Percentiles rank a stretch among this genome's conserved stretches.
phyloP scores from a whole-genome alignment of 2,329 filamentous ascomycete species.

The Fusarium liriodendri region DNA sequence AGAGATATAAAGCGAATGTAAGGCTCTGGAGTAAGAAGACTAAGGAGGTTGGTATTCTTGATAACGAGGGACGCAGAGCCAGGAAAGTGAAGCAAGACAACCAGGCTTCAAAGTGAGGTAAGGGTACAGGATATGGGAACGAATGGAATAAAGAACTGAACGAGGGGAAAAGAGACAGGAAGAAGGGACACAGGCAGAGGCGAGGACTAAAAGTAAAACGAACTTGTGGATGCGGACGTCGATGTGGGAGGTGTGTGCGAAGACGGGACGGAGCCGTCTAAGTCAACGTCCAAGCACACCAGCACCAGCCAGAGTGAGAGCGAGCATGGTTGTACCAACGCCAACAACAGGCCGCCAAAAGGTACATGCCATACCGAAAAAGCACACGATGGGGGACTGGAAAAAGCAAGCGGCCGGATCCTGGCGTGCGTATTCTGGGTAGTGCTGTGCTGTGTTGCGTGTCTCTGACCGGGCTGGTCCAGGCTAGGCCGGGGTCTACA shows the following conservation, averaged over 20 bases:
- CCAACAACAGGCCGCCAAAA: constrained; percentile 15
- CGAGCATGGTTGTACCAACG: constrained; percentile 11
- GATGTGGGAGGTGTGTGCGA: constrained; percentile 26
- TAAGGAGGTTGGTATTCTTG: constrained; percentile 10
- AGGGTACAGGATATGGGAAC: constrained; percentile 27
- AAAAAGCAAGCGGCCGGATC: constrained; percentile 39
- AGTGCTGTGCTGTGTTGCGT: constrained; percentile 25
- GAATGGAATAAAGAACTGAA: constrained; percentile 30
- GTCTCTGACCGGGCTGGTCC: constrained; percentile 20
- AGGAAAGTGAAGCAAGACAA: constrained; percentile 14
- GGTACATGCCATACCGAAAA: background rate
- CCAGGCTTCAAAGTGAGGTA: constrained; percentile 18
- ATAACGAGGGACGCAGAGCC: constrained; percentile 30
- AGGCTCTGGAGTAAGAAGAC: constrained; percentile 16
- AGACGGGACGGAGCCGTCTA: constrained; percentile 14
- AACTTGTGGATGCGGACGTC: constrained; percentile 37
- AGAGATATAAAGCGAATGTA: constrained; percentile 37
- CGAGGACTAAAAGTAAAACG: constrained; percentile 38
- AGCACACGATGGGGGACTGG: constrained; percentile 9
- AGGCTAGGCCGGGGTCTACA: constrained; percentile 25
- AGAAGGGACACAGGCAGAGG: constrained; percentile 27
- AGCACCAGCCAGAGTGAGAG: background rate
- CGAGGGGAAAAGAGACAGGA: constrained; percentile 22
- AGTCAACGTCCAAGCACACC: constrained; percentile 22
- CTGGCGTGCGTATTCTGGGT: constrained; percentile 23